Evolutionary conservation across 257 asterid species (phyloP).

Genomic region (Solanum chilense): DNA sequence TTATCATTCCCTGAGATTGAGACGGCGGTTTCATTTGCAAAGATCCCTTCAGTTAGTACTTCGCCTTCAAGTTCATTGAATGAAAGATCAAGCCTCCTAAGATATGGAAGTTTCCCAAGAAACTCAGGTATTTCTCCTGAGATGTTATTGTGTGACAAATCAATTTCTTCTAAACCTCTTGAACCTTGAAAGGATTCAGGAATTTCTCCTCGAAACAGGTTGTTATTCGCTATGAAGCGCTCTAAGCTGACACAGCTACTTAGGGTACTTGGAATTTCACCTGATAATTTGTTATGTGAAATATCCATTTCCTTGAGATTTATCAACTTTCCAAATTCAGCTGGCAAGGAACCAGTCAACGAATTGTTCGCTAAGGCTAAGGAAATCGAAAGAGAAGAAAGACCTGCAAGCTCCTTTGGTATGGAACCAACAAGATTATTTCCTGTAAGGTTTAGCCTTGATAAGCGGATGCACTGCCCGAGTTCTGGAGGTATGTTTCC

Average conservation of each 20-base stretch:
- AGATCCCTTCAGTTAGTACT: constrained; percentile 20
- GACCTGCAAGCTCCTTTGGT: neutral
- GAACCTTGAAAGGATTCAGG: constrained; percentile 2
- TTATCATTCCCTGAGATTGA: constrained; percentile 14
- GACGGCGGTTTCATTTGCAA: constrained; percentile 13
- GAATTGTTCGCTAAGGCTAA: constrained; percentile 2
- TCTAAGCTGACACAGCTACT: constrained; percentile 2
- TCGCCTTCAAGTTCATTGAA: constrained; percentile 23
- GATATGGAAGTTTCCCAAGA: constrained; percentile 5
- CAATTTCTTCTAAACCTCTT: neutral
- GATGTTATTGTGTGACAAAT: constrained; percentile 8
- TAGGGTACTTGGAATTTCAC: neutral
- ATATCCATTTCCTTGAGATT: constrained; percentile 9
- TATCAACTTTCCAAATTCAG: neutral
- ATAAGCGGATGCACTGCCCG: neutral
- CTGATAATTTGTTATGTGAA: constrained; percentile 8
- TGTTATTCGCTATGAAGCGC: neutral
- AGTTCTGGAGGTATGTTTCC: constrained; percentile 7
- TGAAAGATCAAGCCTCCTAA: constrained; percentile 23
- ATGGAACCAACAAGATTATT: constrained; percentile 9
- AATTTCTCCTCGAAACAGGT: constrained; percentile 6
- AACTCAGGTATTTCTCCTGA: constrained; percentile 5
- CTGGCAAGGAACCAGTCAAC: neutral
- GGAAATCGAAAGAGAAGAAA: neutral
- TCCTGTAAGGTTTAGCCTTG: constrained; percentile 1